Conservation (phyloP, 169 alveolate species). For the Eimeria tenella region DNA sequence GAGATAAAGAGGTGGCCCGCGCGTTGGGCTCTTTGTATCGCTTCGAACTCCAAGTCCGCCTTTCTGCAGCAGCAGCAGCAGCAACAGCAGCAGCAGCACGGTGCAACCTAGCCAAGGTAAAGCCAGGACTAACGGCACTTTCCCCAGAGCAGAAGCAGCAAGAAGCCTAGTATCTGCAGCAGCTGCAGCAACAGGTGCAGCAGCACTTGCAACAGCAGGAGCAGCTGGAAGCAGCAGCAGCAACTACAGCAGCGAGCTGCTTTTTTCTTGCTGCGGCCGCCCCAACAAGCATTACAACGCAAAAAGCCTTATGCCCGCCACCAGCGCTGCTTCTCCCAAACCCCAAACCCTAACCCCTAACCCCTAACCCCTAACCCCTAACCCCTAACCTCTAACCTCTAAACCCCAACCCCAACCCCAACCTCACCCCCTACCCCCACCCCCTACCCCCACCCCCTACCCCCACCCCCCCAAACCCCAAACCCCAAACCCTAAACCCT, state of each 20-base stretch:
- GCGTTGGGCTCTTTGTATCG: slow-evolving; percentile 77
- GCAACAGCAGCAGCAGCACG: too few relatives aligned
- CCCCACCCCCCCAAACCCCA: too few relatives aligned
- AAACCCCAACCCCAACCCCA: too few relatives aligned
- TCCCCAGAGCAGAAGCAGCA: neutral
- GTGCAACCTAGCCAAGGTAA: neutral
- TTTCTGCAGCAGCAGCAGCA: slow-evolving; percentile 20
- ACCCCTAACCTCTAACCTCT: too few relatives aligned
- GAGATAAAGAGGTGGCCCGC: slow-evolving; percentile 77
- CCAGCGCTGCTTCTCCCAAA: too few relatives aligned
- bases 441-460: neutral
- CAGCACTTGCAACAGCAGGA: neutral
- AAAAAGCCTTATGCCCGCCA: too few relatives aligned
- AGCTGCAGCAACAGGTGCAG: neutral
- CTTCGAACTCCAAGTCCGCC: slow-evolving; percentile 65
- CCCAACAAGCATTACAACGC: too few relatives aligned
- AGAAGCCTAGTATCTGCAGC: neutral
- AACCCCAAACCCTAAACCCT: too few relatives aligned
- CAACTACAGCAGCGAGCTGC: neutral
- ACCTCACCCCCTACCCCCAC: too few relatives aligned
- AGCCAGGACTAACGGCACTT: neutral
- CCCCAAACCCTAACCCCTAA: too few relatives aligned
- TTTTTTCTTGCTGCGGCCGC: too few relatives aligned
- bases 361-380: too few relatives aligned
- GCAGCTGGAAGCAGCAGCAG: neutral